These are phyloP conservation scores for Phytophthora sojae DNA, from an alignment of 352 stramenopile genomes.

Conservation along the genomic window DNA sequence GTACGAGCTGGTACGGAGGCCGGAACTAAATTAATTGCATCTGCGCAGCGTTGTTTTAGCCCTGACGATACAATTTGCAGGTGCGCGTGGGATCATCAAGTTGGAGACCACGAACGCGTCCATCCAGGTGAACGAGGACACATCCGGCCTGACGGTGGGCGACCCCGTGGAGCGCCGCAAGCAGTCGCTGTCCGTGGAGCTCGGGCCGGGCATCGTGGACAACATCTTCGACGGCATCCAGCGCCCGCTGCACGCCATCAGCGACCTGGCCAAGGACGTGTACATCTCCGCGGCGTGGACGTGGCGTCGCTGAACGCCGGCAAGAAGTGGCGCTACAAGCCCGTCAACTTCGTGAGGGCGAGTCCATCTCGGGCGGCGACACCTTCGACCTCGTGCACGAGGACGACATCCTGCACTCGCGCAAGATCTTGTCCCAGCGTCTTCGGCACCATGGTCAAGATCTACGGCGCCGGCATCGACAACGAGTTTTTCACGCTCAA, in stretches of 20 bases:
- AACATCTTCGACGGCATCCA: constrained; percentile 99
- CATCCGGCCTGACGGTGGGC: constrained; percentile 97
- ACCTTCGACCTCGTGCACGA: constrained; percentile 99
- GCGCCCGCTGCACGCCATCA: constrained; percentile 98
- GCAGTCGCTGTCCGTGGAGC: constrained; percentile 97
- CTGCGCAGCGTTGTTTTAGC: neutral
- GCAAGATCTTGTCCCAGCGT: constrained; percentile 99
- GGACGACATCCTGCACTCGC: constrained; percentile 98
- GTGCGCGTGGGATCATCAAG: constrained; percentile 99
- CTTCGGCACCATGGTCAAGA: constrained; percentile 98
- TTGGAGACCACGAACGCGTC: constrained; percentile 99
- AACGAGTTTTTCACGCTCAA: too few species aligned
- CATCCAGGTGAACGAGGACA: constrained; percentile 99
- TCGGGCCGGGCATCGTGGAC: constrained; percentile 99
- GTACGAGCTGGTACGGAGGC: constrained; percentile 91
- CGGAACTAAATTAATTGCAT: too few species aligned
- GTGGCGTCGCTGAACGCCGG: constrained; percentile 94
- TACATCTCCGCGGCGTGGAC: constrained; percentile 99
- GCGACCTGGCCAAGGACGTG: constrained; percentile 93
- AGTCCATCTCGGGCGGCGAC: constrained; percentile 97
- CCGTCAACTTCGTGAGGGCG: constrained; percentile 94
- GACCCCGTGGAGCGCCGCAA: constrained; percentile 98
- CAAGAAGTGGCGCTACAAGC: constrained; percentile 96
- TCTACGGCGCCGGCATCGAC: constrained; percentile 97
- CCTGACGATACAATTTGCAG: constrained; percentile 41